Evolutionary conservation across 306 rosid species (phyloP).

Genomic region (Pachyrhizus erosus): DNA sequence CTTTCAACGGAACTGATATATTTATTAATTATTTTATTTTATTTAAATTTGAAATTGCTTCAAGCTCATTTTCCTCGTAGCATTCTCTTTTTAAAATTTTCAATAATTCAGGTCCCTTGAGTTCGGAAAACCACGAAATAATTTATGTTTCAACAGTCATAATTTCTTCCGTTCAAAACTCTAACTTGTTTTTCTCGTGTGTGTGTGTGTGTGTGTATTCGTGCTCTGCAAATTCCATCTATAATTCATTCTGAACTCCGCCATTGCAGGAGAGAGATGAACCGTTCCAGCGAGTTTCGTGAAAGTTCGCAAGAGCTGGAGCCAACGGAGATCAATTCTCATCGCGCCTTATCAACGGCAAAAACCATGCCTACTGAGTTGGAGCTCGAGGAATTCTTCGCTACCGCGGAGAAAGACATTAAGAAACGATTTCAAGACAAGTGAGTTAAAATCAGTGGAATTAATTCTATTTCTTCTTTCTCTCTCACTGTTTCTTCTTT

Average conservation of each 20-base stretch:
- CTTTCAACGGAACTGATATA: slow-evolving; percentile 21
- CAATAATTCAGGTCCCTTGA: slow-evolving; percentile 37
- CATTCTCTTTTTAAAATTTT: slow-evolving; percentile 35
- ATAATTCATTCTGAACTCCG: slow-evolving; percentile 18
- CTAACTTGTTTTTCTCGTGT: background rate
- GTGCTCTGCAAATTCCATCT: background rate
- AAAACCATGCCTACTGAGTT: slow-evolving; percentile 64
- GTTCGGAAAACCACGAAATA: slow-evolving; percentile 23
- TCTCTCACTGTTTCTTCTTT: background rate
- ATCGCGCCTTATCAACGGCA: slow-evolving; percentile 33
- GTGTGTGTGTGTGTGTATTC: background rate
- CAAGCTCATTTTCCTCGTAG: background rate
- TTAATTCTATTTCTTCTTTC: background rate
- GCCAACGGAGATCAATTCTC: slow-evolving; percentile 55
- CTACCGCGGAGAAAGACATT: slow-evolving; percentile 67
- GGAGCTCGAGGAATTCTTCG: slow-evolving; percentile 86
- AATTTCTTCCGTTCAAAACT: slow-evolving; percentile 27
- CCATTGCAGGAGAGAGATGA: slow-evolving; percentile 70
- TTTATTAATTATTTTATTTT: too few species aligned
- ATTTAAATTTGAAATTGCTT: slow-evolving; percentile 35
- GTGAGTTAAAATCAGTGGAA: slow-evolving; percentile 50
- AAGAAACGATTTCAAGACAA: slow-evolving; percentile 62
- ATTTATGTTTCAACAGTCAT: slow-evolving; percentile 32
- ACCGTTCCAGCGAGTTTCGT: slow-evolving; percentile 54
- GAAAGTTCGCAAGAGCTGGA: slow-evolving; percentile 52